Percentiles rank a stretch among this genome's conserved stretches.
These are phyloP conservation scores for Globisporangium iwayamae DNA, from an alignment of 352 stramenopile genomes.

Conservation along the genomic window DNA sequence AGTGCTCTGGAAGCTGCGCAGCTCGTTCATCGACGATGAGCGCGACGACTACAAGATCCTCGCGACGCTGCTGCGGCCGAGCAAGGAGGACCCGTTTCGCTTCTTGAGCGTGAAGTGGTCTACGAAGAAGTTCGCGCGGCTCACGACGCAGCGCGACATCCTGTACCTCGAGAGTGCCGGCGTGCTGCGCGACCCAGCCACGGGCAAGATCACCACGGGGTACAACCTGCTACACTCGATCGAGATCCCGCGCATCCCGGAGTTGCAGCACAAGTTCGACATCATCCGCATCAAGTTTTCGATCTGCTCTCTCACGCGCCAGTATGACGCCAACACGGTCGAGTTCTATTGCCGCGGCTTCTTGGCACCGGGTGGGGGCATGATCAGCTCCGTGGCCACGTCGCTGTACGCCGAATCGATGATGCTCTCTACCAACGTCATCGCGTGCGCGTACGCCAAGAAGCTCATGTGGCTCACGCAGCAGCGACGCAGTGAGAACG, in stretches of 20 bases:
- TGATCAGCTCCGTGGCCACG: slow-evolving; percentile 18
- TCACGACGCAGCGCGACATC: slow-evolving; percentile 10
- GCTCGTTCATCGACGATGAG: slow-evolving; percentile 36
- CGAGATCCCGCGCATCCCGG: slow-evolving; percentile 8
- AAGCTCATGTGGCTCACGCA: slow-evolving; percentile 36
- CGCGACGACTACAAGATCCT: slow-evolving; percentile 37
- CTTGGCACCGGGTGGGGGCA: slow-evolving; percentile 18
- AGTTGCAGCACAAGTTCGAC: slow-evolving; percentile 11
- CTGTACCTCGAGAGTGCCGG: slow-evolving; percentile 14
- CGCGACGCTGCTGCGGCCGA: slow-evolving; percentile 28
- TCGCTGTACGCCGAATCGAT: slow-evolving; percentile 20
- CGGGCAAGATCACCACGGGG: not conserved
- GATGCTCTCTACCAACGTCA: slow-evolving; percentile 14
- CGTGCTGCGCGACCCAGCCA: slow-evolving; percentile 3
- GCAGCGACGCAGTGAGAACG: slow-evolving; percentile 10
- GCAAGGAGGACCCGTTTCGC: slow-evolving; percentile 33
- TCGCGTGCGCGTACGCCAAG: slow-evolving; percentile 29
- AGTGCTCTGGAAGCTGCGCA: slow-evolving; percentile 33
- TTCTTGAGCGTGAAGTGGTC: slow-evolving; percentile 48
- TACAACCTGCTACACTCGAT: slow-evolving; percentile 22
- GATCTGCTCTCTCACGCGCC: slow-evolving; percentile 29
- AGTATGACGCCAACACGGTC: slow-evolving; percentile 16
- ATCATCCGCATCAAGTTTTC: slow-evolving; percentile 24
- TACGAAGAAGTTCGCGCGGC: not conserved
- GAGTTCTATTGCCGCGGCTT: slow-evolving; percentile 31